These are phyloP conservation scores for Penicillium hesseltinei DNA, from an alignment of 2,329 filamentous ascomycete species.

Conservation along the genomic window DNA sequence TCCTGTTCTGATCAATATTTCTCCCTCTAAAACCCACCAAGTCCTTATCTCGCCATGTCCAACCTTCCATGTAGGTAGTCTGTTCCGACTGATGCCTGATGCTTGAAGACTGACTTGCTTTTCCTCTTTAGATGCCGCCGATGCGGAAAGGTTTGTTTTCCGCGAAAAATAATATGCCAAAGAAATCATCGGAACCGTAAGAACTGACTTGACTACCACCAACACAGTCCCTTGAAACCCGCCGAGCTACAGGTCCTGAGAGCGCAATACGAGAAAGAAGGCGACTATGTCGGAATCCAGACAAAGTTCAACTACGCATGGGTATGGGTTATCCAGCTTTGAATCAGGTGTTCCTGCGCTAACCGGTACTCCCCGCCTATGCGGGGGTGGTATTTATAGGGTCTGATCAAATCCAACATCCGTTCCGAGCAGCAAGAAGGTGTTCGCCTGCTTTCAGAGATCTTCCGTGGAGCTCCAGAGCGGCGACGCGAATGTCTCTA, in stretches of 20 bases:
- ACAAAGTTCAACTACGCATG: conserved; percentile 99
- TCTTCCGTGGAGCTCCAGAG: conserved; percentile 90
- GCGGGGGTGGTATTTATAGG: conserved; percentile 51
- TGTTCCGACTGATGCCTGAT: conserved; percentile 4
- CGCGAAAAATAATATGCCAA: neutral
- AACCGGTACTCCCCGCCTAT: conserved; percentile 11
- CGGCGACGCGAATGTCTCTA: conserved; percentile 96
- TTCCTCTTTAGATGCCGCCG: conserved; percentile 74
- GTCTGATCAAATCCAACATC: conserved; percentile 86
- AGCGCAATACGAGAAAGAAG: conserved; percentile 94
- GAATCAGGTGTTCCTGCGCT: neutral
- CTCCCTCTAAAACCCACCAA: neutral
- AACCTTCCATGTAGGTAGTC: conserved; percentile 50
- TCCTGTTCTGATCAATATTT: neutral
- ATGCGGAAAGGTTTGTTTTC: conserved; percentile 78
- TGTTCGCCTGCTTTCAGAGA: conserved; percentile 89
- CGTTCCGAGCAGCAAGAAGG: conserved; percentile 90
- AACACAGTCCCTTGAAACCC: conserved; percentile 78
- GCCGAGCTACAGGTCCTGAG: conserved; percentile 91
- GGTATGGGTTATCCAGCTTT: conserved; percentile 55
- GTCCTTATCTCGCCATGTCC: conserved; percentile 35
- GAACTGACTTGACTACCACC: conserved; percentile 8
- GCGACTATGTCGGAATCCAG: conserved; percentile 92
- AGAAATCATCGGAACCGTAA: neutral
- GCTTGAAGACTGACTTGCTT: conserved; percentile 7